Evolutionary conservation across 371 early-diverging fungal species (phyloP).

Genomic region (Dichotomocladium elegans): DNA sequence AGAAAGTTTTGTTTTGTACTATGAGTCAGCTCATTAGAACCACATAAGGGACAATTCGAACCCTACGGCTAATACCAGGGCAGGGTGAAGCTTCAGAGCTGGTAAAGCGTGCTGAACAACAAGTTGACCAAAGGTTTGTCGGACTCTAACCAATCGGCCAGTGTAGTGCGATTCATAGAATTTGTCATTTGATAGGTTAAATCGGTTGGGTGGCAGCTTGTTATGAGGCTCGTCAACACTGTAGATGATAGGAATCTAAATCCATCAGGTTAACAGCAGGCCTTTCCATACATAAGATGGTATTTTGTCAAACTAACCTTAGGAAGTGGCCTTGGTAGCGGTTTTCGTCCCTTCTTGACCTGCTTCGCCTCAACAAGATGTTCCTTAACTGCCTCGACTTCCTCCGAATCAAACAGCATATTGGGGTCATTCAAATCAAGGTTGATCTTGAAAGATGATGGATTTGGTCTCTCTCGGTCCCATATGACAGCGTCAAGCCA

Average conservation of each 20-base stretch:
- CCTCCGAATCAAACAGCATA: slow-evolving; percentile 67
- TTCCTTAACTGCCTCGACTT: slow-evolving; percentile 49
- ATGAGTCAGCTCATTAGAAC: neutral
- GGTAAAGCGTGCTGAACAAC: slow-evolving; percentile 94
- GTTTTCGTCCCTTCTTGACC: slow-evolving; percentile 42
- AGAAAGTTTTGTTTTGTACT: slow-evolving; percentile 88
- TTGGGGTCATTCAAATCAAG: slow-evolving; percentile 75
- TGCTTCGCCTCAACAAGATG: slow-evolving; percentile 37
- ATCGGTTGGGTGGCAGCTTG: slow-evolving; percentile 70
- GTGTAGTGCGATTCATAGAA: slow-evolving; percentile 81
- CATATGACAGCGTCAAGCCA: slow-evolving; percentile 76
- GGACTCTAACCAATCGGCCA: slow-evolving; percentile 72
- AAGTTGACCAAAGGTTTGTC: slow-evolving; percentile 89
- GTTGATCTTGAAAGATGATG: slow-evolving; percentile 58
- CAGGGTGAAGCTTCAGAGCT: slow-evolving; percentile 84
- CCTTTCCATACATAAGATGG: neutral
- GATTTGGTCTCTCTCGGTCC: slow-evolving; percentile 62
- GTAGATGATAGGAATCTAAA: slow-evolving; percentile 31
- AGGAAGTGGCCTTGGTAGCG: slow-evolving; percentile 30
- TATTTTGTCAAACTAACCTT: slow-evolving; percentile 19
- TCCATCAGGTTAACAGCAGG: neutral
- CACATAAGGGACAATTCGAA: slow-evolving; percentile 21
- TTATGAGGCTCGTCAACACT: slow-evolving; percentile 49
- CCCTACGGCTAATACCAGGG: too few relatives aligned
- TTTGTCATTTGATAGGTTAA: slow-evolving; percentile 96